These are phyloP conservation scores for Arabidopsis arenosa DNA, from an alignment of 345 rosid species.

Conservation along the genomic window DNA sequence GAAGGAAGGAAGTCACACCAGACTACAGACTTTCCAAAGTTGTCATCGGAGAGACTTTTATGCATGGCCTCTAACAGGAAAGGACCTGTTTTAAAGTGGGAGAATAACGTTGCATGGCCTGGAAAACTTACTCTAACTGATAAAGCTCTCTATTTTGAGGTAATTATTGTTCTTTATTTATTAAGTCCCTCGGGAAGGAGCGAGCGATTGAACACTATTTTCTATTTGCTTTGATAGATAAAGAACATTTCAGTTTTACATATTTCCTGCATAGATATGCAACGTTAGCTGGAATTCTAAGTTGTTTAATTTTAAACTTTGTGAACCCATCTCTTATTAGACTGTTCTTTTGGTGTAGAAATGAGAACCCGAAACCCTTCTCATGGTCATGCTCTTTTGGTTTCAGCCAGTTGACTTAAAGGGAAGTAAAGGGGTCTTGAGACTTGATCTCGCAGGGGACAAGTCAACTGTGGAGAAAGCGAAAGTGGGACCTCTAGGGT, in stretches of 20 bases:
- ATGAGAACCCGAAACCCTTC: constrained; percentile 13
- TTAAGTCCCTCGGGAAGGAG: not conserved
- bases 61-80: constrained; percentile 86
- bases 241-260: not conserved
- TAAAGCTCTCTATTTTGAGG: constrained; percentile 93
- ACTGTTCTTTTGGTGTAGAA: constrained; percentile 4
- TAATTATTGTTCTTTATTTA: constrained; percentile 39
- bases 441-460: constrained; percentile 71
- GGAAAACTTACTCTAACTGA: constrained; percentile 88
- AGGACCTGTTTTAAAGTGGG: constrained; percentile 94
- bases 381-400: constrained; percentile 9
- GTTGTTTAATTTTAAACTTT: constrained; percentile 10
- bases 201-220: not conserved
- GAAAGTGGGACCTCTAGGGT: constrained; percentile 94
- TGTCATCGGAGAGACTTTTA: constrained; percentile 69
- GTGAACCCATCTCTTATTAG: not conserved
- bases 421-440: constrained; percentile 59
- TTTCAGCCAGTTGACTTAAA: constrained; percentile 68
- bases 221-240: not conserved
- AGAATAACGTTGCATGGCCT: constrained; percentile 92
- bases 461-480: constrained; percentile 69
- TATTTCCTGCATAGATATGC: constrained; percentile 1
- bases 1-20: constrained; percentile 77
- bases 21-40: constrained; percentile 53
- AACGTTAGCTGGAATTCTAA: constrained; percentile 15